Base-by-base conservation (phyloP, 164 flowering plant genomes). In the Platanus orientalis region DNA sequence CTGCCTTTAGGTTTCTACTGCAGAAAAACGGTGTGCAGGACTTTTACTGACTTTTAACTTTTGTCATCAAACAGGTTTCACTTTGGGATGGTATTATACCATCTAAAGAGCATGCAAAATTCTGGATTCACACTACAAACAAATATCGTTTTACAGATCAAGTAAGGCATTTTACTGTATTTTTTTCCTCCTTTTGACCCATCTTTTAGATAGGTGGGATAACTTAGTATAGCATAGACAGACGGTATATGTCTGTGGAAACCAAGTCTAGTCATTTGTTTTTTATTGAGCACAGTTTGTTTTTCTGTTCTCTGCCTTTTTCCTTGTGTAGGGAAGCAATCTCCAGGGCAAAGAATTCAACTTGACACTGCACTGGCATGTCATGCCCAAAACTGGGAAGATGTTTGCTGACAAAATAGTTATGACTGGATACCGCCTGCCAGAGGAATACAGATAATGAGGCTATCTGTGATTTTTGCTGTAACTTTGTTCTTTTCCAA, bases 321-420 rank as follows among this genome's bases (percentile, higher is more conserved):
- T 32, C 50, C 26, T 62, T 63, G 19, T 74, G 58, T 48, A 90
- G 97, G 97, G 96, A 76, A 79, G 81, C 80, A 84, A 83, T 69
- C 92, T 89, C 20, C 80, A 84, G 4, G 96, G 96, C 7, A 89
- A 77, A 76, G 81, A 76, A 14, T 87, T 81, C 78, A 89, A 89
- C 78, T 64, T 92, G 77, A 87, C 98, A 3, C 58, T 92, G 73
- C 96, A 88, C 54, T 90, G 98, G 97, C 98, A 90, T 67, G 93
- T 92, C 58, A 92, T 92, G 98, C 98, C 98, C 58, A 93, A 88
- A 82, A 88, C 97, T 6, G 98, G 98, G 34, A 93, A 85, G 81
- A 93, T 93, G 97, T 82, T 82, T 67, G 88, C 87, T 6, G 87
- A 88, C 78, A 93, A 90, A 73, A 70, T 90, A 45, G 84, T 85